A percentile compares a stretch with the other conserved stretches of the same genome.
These are phyloP conservation scores for Schwanniomyces occidentalis DNA, from an alignment of 805 yeast genomes.

Conservation along the genomic window DNA sequence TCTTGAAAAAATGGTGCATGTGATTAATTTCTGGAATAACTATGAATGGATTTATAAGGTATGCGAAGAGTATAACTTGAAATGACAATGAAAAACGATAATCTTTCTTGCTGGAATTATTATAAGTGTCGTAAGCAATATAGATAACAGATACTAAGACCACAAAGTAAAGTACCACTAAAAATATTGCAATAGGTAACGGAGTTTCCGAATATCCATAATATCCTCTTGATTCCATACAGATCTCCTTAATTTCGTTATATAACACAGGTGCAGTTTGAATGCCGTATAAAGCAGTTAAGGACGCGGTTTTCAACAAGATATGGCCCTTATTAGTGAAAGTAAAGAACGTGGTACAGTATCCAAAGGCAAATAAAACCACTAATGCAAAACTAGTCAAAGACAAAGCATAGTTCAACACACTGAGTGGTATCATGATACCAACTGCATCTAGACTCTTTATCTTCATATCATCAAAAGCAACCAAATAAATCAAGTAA, in stretches of 20 bases:
- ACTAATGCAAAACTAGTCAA: not conserved
- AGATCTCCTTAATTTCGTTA: constrained; percentile 36
- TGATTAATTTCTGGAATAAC: not conserved
- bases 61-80: not conserved
- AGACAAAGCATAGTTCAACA: not conserved
- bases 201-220: not conserved
- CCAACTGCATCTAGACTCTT: not conserved
- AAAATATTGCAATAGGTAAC: not conserved
- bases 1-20: not conserved
- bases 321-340: not conserved
- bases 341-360: constrained; percentile 3
- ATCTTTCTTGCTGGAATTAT: not conserved
- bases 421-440: not conserved
- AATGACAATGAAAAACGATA: not conserved
- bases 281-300: constrained; percentile 22
- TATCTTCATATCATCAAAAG: not conserved
- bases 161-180: not conserved
- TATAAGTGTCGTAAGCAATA: not conserved
- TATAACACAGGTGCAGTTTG: constrained; percentile 60
- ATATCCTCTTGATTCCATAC: not conserved
- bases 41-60: constrained; percentile 1
- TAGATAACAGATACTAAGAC: not conserved
- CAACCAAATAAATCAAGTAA: not conserved
- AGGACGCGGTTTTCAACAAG: not conserved
- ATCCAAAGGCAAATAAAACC: constrained; percentile 2